Evolutionary conservation across 345 rosid species (phyloP).

Genomic region (Tarenaya hassleriana): DNA sequence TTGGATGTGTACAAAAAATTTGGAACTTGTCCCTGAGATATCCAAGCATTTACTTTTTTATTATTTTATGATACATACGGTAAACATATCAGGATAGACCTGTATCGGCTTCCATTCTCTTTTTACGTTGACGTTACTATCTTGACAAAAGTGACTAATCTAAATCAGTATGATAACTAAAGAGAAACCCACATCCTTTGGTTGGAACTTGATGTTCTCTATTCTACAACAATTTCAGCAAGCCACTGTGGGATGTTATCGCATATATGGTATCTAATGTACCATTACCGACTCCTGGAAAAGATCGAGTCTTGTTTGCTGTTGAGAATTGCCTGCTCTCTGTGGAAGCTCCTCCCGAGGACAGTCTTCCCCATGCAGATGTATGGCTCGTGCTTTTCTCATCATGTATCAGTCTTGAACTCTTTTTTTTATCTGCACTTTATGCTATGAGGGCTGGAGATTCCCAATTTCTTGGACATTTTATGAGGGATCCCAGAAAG

Average conservation of each 20-base stretch:
- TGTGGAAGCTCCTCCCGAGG: slow-evolving; percentile 88
- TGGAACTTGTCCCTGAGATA: not conserved
- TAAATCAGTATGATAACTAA: not conserved
- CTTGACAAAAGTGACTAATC: slow-evolving; percentile 4
- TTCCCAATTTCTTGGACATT: slow-evolving; percentile 7
- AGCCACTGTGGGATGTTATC: slow-evolving; percentile 88
- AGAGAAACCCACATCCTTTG: slow-evolving; percentile 9
- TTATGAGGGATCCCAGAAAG: slow-evolving; percentile 2
- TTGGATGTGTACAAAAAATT: not conserved
- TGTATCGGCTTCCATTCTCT: slow-evolving; percentile 10
- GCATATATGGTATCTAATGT: slow-evolving; percentile 69
- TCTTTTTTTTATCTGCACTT: slow-evolving; percentile 6
- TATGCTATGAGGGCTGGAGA: slow-evolving; percentile 4
- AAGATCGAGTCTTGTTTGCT: slow-evolving; percentile 83
- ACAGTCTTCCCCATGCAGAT: slow-evolving; percentile 91
- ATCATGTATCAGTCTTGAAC: slow-evolving; percentile 17
- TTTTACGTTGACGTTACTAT: slow-evolving; percentile 8
- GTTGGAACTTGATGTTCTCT: slow-evolving; percentile 27
- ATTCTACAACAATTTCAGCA: slow-evolving; percentile 58
- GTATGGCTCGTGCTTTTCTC: slow-evolving; percentile 38
- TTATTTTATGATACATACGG: slow-evolving; percentile 6
- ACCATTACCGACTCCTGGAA: slow-evolving; percentile 92
- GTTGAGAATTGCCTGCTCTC: slow-evolving; percentile 80
- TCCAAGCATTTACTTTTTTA: slow-evolving; percentile 3
- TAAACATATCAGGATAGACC: not conserved